phyloP scores from a whole-genome alignment of 257 asterid genomes.

The Cinchona pubescens region DNA sequence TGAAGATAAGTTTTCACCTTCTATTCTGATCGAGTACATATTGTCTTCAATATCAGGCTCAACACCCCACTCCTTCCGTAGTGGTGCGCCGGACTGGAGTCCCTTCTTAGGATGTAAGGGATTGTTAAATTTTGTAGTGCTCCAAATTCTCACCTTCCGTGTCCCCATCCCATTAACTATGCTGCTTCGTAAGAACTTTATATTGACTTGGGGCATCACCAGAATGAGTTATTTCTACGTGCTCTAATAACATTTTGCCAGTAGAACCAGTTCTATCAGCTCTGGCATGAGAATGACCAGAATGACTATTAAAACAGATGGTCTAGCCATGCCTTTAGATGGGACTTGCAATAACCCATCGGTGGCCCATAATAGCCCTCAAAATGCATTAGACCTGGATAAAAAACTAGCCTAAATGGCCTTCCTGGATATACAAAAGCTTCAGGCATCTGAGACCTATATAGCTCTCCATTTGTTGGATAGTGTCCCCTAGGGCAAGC shows the following conservation, averaged over 20 bases:
- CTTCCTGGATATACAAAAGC: conserved; percentile 71
- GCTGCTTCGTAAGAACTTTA: conserved; percentile 47
- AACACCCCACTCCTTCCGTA: conserved; percentile 77
- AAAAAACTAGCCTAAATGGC: conserved; percentile 83
- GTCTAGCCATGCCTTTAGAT: conserved; percentile 62
- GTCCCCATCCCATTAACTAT: conserved; percentile 44
- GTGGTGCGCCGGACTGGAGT: conserved; percentile 31
- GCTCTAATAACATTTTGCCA: conserved; percentile 44
- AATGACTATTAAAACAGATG: conserved; percentile 58
- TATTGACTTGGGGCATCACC: conserved; percentile 47
- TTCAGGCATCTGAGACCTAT: conserved; percentile 72
- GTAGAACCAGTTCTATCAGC: conserved; percentile 42
- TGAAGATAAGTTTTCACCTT: conserved; percentile 32
- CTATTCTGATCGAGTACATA: conserved; percentile 33
- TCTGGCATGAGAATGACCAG: conserved; percentile 51
- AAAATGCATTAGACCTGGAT: conserved; percentile 69
- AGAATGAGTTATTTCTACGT: conserved; percentile 42
- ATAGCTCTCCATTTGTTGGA: conserved; percentile 72
- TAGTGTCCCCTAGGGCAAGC: conserved; percentile 81
- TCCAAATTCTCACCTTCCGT: conserved; percentile 55
- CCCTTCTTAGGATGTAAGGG: conserved; percentile 34
- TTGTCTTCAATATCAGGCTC: conserved; percentile 59
- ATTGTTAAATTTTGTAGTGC: conserved; percentile 28
- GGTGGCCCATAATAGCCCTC: conserved; percentile 91
- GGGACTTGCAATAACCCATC: conserved; percentile 70